Percentiles rank a stretch among this genome's conserved stretches.
These are phyloP conservation scores for Geotrichum cucujoidarum DNA, from an alignment of 1,139 yeast genomes.

Conservation along the genomic window DNA sequence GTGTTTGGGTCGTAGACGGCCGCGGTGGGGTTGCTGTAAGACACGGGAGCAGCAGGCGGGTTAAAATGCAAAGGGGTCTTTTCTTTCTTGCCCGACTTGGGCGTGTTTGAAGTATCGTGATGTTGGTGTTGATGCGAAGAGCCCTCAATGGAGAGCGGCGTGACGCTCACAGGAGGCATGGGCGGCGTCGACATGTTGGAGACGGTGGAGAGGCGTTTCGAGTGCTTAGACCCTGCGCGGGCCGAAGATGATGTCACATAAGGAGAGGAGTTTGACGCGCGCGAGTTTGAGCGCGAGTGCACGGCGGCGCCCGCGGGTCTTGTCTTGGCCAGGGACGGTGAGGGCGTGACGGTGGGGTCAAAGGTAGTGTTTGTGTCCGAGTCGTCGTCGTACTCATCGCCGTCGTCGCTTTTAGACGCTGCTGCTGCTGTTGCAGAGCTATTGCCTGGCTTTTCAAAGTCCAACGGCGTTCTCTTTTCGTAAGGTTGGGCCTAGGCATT, in stretches of 20 bases:
- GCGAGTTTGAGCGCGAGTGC: constrained; percentile 13
- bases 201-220: constrained; percentile 2
- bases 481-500: constrained; percentile 29
- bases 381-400: constrained; percentile 25
- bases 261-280: constrained; percentile 1
- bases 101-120: too few species aligned
- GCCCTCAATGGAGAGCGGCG: background rate
- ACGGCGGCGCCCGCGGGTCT: too few species aligned
- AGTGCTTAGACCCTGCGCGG: constrained; percentile 1
- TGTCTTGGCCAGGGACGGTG: constrained; percentile 4
- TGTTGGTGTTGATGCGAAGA: background rate
- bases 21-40: background rate
- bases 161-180: background rate
- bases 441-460: constrained; percentile 23
- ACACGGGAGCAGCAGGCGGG: background rate
- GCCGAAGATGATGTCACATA: background rate
- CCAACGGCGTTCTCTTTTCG: constrained; percentile 32
- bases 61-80: too few species aligned
- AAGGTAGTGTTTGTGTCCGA: constrained; percentile 6
- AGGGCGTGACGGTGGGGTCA: constrained; percentile 4
- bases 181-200: constrained; percentile 1
- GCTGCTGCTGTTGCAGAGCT: background rate
- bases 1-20: background rate
- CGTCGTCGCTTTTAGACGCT: constrained; percentile 19
- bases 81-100: too few species aligned